Percentiles rank a stretch among this genome's conserved stretches.
Evolutionary conservation across 495 filamentous ascomycete genomes (phyloP).

Genomic region (Neurospora sp.): DNA sequence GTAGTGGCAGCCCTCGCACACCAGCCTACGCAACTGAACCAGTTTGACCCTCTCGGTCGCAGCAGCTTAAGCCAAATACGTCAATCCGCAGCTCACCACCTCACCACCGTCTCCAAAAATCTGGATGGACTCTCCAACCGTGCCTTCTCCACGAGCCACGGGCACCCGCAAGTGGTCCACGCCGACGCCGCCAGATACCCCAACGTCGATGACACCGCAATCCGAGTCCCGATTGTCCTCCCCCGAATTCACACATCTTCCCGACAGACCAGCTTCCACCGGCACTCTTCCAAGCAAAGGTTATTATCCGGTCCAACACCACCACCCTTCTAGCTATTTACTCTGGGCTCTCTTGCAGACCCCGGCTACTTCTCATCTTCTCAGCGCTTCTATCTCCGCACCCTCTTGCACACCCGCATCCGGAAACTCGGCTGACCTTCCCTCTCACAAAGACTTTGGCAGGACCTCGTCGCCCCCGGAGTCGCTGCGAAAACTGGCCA

Average conservation of each 20-base stretch:
- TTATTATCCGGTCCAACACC: neutral
- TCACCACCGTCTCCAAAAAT: neutral
- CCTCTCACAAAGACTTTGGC: slow-evolving; percentile 14
- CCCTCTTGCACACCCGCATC: slow-evolving; percentile 1
- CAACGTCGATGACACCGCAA: neutral
- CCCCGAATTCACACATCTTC: neutral
- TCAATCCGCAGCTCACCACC: neutral
- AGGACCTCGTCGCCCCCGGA: slow-evolving; percentile 17
- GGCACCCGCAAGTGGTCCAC: neutral
- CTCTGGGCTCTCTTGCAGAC: slow-evolving; percentile 1
- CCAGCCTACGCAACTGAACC: neutral
- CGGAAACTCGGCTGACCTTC: slow-evolving; percentile 18
- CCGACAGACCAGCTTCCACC: neutral
- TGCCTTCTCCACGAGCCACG: neutral
- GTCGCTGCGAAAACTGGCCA: slow-evolving; percentile 40
- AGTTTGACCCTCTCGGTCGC: neutral
- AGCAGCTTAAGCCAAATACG: neutral
- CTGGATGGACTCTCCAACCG: neutral
- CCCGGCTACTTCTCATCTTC: neutral
- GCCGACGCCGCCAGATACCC: neutral
- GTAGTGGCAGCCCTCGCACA: neutral
- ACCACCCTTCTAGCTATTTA: neutral
- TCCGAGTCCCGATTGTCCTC: neutral
- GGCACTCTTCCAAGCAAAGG: slow-evolving; percentile 9
- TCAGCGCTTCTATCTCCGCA: neutral